A percentile compares a stretch with the other conserved stretches of the same genome.
Evolutionary conservation across 345 rosid species (phyloP).

Genomic region (Tarenaya hassleriana): DNA sequence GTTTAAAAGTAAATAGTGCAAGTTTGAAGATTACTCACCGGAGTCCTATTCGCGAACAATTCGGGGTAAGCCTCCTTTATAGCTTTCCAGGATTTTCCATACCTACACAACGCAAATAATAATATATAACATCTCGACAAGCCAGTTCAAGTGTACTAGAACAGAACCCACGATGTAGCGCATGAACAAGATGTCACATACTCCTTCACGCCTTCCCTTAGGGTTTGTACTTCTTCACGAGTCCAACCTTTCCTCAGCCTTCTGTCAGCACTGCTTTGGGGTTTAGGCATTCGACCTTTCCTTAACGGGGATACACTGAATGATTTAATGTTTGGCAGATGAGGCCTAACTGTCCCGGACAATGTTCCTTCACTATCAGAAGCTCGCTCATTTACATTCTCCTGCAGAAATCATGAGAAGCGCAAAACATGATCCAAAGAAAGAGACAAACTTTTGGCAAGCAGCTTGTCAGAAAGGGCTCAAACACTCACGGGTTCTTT

Average conservation of each 20-base stretch:
- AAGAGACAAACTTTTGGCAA: constrained; percentile 9
- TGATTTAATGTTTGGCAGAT: too few species aligned
- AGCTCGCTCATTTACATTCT: too few species aligned
- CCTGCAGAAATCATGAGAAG: constrained; percentile 15
- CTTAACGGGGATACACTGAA: too few species aligned
- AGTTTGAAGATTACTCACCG: constrained; percentile 18
- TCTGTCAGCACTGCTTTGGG: constrained; percentile 2
- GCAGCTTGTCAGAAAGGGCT: neutral
- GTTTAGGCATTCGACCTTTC: neutral
- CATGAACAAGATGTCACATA: constrained; percentile 17
- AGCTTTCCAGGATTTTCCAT: constrained; percentile 25
- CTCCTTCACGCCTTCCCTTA: constrained; percentile 29
- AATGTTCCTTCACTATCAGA: too few species aligned
- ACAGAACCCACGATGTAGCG: neutral
- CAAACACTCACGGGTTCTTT: constrained; percentile 10
- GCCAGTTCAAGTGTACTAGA: constrained; percentile 13
- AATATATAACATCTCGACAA: constrained; percentile 5
- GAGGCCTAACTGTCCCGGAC: too few species aligned
- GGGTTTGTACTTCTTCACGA: constrained; percentile 26
- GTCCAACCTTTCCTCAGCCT: constrained; percentile 26
- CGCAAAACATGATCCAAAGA: constrained; percentile 14
- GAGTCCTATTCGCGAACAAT: constrained; percentile 24
- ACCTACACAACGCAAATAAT: constrained; percentile 17
- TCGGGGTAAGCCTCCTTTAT: constrained; percentile 25
- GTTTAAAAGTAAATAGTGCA: constrained; percentile 3